Conservation (phyloP, 306 rosid genomes). For the Quercus glauca region DNA sequence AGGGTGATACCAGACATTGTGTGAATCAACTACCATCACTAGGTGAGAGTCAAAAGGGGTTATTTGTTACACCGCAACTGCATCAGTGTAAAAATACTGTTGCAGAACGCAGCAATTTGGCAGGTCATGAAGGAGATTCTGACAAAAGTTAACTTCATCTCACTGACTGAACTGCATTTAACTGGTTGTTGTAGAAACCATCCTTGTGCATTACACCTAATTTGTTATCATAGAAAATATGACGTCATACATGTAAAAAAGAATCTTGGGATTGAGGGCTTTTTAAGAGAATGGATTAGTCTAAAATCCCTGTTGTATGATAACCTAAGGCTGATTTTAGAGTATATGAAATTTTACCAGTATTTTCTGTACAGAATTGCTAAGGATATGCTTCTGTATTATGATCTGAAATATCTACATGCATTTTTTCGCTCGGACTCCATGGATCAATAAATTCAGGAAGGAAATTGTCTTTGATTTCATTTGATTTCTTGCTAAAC, state of each 20-base stretch:
- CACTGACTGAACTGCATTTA: neutral
- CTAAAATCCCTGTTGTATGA: neutral
- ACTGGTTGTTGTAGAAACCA: neutral
- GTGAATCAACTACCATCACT: slow-evolving; percentile 29
- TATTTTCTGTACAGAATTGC: no score
- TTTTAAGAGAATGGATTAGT: neutral
- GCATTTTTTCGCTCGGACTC: no score
- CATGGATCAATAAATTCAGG: no score
- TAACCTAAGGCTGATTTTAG: neutral
- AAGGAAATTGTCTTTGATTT: no score
- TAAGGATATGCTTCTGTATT: no score
- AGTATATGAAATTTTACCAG: slow-evolving; percentile 18
- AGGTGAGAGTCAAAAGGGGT: slow-evolving; percentile 41
- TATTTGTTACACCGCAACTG: slow-evolving; percentile 53
- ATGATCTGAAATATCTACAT: no score
- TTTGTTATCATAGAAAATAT: neutral
- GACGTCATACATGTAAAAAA: neutral
- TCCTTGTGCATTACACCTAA: neutral
- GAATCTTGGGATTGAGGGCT: neutral
- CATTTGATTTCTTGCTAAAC: no score
- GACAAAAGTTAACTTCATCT: slow-evolving; percentile 17
- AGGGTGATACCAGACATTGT: slow-evolving; percentile 22
- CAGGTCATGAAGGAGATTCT: slow-evolving; percentile 13
- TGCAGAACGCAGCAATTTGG: neutral
- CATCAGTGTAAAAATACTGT: slow-evolving; percentile 44